Base-by-base conservation (phyloP, 768 basidiomycete species). In the Suillus alpinus region DNA sequence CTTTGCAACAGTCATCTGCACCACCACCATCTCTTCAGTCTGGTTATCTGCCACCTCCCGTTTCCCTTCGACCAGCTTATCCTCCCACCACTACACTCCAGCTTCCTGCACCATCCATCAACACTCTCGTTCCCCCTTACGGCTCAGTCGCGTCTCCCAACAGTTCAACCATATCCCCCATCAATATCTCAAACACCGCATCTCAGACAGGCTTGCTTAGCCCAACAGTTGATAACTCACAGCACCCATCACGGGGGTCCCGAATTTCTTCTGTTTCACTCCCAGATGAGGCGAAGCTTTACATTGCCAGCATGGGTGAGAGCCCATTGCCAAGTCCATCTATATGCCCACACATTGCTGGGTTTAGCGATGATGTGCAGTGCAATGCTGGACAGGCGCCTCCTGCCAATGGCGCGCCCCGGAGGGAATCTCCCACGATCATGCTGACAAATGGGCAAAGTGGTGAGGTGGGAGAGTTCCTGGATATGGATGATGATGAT, bases 271-370 rank as follows among this genome's bases (percentile, higher is more conserved):
- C 47, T 18, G 83, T 88, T 55, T 84, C 87, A 37, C 78, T 92
- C 40, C 88, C 91, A 1, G 89, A 92, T 58, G 92, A 93, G 70
- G 87, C 91, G 16, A 84, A 79, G 63, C 85, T 82, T 52, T 92
- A 90, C 67, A 87, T 91, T 59, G 80, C 84, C 40, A 84, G 81
- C 65, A 86, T 89, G 82, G 74, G 74, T 40, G 89, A 91, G 59
- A 87, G 85, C 5, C 86, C 89, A 3, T 68, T 76, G 8, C 74
- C 82, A 31, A 88, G 84, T 67, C 85, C 88, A 6, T 73, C 47
- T 71, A 74, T 10, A n/a, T 34, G 10, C 32, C 52, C 34, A 14
- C 46, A 59, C 18, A 14, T 6, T 8, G 39, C 39, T 36, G 62
- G 63, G 9, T 60, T 62, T 32, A 49, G 39, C 51, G 10, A 49